Evolutionary conservation across 1,284 basidiomycete species (phyloP).

Genomic region (Ustilago lituana): DNA sequence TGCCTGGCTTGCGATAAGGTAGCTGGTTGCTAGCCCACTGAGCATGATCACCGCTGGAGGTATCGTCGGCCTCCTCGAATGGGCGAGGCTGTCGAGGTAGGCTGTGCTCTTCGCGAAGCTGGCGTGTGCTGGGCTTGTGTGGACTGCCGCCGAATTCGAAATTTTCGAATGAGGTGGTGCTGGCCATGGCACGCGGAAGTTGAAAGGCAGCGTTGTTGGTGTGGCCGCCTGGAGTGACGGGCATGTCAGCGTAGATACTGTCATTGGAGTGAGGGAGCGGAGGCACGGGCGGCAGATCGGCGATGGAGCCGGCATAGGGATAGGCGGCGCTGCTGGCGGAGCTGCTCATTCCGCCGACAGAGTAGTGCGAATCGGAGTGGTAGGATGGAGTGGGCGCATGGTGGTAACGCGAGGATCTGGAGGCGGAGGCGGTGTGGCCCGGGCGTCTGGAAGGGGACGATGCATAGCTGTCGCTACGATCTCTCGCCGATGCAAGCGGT

Average conservation of each 20-base stretch:
- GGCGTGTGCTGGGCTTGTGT: conserved; percentile 13
- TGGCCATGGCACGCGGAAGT: conserved; percentile 39
- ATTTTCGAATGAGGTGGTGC: conserved; percentile 36
- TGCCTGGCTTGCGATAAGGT: conserved; percentile 12
- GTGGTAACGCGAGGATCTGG: conserved; percentile 37
- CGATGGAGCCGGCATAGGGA: conserved; percentile 15
- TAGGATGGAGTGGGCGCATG: conserved; percentile 36
- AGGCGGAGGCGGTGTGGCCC: conserved; percentile 19
- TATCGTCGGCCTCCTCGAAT: conserved; percentile 30
- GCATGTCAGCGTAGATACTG: conserved; percentile 32
- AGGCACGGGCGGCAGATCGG: conserved; percentile 43
- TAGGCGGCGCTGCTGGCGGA: conserved; percentile 29
- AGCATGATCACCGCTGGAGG: conserved; percentile 41
- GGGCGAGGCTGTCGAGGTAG: conserved; percentile 9
- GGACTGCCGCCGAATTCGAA: conserved; percentile 34
- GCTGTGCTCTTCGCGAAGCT: conserved; percentile 24
- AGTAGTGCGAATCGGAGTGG: conserved; percentile 43
- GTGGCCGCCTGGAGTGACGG: conserved; percentile 39
- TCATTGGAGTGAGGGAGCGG: conserved; percentile 43
- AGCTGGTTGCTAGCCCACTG: conserved; percentile 18
- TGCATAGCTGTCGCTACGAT: conserved; percentile 29
- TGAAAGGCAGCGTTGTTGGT: conserved; percentile 41
- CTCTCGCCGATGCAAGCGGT: conserved; percentile 10
- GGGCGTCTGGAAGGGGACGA: conserved; percentile 36
- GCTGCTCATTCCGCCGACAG: conserved; percentile 35